Percentiles rank a stretch among this genome's conserved stretches.
Evolutionary conservation across 129 eudicot species (phyloP).

Genomic region (Escallonia herrerae): DNA sequence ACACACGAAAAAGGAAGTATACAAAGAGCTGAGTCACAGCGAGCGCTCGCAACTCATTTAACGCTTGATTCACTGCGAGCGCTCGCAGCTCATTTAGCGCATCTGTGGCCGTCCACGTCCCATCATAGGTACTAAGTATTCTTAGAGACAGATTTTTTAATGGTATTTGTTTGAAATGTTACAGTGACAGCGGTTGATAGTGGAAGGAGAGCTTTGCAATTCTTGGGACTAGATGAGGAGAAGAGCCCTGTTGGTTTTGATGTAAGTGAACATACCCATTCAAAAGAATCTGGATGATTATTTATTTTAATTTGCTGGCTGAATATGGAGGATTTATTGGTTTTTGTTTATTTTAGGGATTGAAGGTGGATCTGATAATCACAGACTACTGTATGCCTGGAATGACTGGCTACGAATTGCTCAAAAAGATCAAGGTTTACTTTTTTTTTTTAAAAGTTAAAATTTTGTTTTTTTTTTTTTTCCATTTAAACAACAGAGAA

Average conservation of each 20-base stretch:
- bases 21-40: too few relatives aligned
- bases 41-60: too few relatives aligned
- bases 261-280: slow-evolving; percentile 21
- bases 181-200: slow-evolving; percentile 93
- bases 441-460: background rate
- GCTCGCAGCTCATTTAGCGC: too few relatives aligned
- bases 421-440: slow-evolving; percentile 76
- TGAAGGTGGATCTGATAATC: slow-evolving; percentile 82
- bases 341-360: slow-evolving; percentile 27
- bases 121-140: too few relatives aligned
- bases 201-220: slow-evolving; percentile 82
- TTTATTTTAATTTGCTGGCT: too few relatives aligned
- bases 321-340: too few relatives aligned
- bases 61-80: too few relatives aligned
- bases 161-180: background rate
- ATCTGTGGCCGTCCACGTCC: too few relatives aligned
- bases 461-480: too few relatives aligned
- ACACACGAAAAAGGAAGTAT: too few relatives aligned
- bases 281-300: too few relatives aligned
- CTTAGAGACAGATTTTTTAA: background rate
- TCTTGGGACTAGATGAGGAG: slow-evolving; percentile 68
- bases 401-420: slow-evolving; percentile 94
- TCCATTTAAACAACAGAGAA: background rate
- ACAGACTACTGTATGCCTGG: slow-evolving; percentile 98
- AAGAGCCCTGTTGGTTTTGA: slow-evolving; percentile 53